Evolutionary conservation across 73 alveolate species (phyloP).

Genomic region (Symbiodinium pilosum): DNA sequence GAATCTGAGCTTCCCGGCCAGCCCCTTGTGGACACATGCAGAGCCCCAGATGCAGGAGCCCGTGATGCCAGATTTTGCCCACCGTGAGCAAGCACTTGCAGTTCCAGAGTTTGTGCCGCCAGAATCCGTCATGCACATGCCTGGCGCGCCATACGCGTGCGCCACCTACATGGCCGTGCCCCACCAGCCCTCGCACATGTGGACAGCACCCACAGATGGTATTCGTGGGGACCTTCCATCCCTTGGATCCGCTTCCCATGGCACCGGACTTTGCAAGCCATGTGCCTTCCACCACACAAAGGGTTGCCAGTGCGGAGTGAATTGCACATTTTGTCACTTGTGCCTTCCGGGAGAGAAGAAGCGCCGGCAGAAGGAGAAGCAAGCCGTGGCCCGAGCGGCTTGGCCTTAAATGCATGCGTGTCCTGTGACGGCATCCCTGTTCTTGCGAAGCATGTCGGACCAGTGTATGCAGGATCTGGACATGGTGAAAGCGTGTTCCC

Average conservation of each 20-base stretch:
- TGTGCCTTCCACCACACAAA: conserved; percentile 93
- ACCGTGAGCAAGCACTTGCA: background rate
- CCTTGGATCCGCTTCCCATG: conserved; percentile 66
- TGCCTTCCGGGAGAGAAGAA: conserved; percentile 93
- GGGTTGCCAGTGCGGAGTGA: conserved; percentile 91
- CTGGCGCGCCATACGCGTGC: conserved; percentile 15
- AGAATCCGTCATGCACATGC: background rate
- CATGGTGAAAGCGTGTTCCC: no score
- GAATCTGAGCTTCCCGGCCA: background rate
- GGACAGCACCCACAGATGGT: background rate
- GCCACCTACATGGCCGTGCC: background rate
- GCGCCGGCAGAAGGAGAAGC: conserved; percentile 95
- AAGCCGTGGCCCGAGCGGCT: conserved; percentile 52
- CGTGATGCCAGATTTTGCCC: background rate
- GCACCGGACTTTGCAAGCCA: conserved; percentile 89
- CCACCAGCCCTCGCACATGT: conserved; percentile 25
- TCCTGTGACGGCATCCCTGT: background rate
- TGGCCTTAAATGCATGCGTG: background rate
- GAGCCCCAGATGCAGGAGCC: background rate
- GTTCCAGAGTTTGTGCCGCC: background rate
- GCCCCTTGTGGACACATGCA: background rate
- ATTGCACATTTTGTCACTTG: conserved; percentile 86
- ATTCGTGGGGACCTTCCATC: conserved; percentile 17
- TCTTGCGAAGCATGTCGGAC: no score
- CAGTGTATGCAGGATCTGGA: no score